A percentile compares a stretch with the other conserved stretches of the same genome.
Evolutionary conservation across 768 basidiomycete species (phyloP).

Genomic region (Leucocoprinus sp.): DNA sequence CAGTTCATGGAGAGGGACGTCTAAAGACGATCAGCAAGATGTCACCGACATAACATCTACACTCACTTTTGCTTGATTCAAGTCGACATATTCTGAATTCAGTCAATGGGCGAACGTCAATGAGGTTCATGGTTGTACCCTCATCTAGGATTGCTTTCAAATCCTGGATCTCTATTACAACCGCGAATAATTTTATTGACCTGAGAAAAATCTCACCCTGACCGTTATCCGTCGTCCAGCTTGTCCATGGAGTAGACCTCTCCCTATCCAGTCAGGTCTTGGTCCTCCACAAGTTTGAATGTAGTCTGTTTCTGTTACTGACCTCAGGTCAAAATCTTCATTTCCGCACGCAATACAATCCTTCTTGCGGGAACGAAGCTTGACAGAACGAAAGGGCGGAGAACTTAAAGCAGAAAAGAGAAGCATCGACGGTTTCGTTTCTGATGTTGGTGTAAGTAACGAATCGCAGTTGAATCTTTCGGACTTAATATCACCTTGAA

Average conservation of each 20-base stretch:
- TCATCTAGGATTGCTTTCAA: slow-evolving; percentile 31
- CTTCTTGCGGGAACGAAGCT: slow-evolving; percentile 61
- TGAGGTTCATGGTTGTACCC: slow-evolving; percentile 28
- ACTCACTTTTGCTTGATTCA: slow-evolving; percentile 63
- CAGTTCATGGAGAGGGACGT: slow-evolving; percentile 62
- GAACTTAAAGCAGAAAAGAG: slow-evolving; percentile 64
- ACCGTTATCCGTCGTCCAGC: slow-evolving; percentile 34
- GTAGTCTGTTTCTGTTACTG: slow-evolving; percentile 47
- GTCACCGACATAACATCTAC: neutral
- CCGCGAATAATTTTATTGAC: neutral
- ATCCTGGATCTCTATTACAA: slow-evolving; percentile 29
- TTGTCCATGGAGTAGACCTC: slow-evolving; percentile 38
- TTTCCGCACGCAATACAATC: slow-evolving; percentile 72
- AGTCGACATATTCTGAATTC: slow-evolving; percentile 88
- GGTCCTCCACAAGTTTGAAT: slow-evolving; percentile 80
- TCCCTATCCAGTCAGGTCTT: slow-evolving; percentile 54
- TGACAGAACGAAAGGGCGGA: slow-evolving; percentile 76
- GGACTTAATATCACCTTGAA: slow-evolving; percentile 42
- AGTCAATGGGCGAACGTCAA: slow-evolving; percentile 73
- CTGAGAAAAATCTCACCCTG: slow-evolving; percentile 25
- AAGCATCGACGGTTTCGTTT: slow-evolving; percentile 55
- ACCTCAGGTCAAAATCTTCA: slow-evolving; percentile 10
- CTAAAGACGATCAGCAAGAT: slow-evolving; percentile 30
- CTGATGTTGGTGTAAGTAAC: slow-evolving; percentile 23
- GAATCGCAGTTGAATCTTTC: neutral